These are phyloP conservation scores for Cavenderia fasciculata DNA, from an alignment of 78 protist species.

Conservation along the genomic window DNA sequence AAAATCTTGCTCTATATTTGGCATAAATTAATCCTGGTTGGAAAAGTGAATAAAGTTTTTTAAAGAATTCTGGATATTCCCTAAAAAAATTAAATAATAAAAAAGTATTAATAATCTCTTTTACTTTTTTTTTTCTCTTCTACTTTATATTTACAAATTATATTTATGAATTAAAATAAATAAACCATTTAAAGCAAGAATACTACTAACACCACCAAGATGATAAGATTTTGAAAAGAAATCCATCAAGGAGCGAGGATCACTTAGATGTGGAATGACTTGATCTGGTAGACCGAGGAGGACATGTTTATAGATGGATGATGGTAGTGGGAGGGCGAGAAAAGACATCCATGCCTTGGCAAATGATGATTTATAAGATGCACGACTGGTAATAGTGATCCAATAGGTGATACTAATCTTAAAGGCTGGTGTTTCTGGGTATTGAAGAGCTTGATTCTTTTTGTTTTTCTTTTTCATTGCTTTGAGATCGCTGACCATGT, in stretches of 20 bases:
- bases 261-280: constrained; percentile 43
- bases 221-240: constrained; percentile 55
- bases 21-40: constrained; percentile 72
- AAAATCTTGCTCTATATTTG: constrained; percentile 80
- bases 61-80: constrained; percentile 88
- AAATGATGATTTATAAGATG: neutral
- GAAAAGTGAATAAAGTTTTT: constrained; percentile 74
- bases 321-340: constrained; percentile 12
- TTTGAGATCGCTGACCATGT: neutral
- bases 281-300: constrained; percentile 60
- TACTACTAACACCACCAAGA: constrained; percentile 82
- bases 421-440: neutral
- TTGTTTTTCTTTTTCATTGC: constrained; percentile 35
- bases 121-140: neutral
- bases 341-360: constrained; percentile 39
- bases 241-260: constrained; percentile 38
- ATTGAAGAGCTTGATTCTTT: neutral
- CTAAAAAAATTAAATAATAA: constrained; percentile 12
- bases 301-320: constrained; percentile 65
- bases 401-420: neutral
- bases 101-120: neutral
- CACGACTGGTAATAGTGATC: neutral
- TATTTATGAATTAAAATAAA: constrained; percentile 83
- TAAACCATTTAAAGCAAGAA: constrained; percentile 85
- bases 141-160: constrained; percentile 39